Evolutionary conservation across 2,329 filamentous ascomycete genomes (phyloP).

Genomic region (Ceratocystis cubensis): DNA sequence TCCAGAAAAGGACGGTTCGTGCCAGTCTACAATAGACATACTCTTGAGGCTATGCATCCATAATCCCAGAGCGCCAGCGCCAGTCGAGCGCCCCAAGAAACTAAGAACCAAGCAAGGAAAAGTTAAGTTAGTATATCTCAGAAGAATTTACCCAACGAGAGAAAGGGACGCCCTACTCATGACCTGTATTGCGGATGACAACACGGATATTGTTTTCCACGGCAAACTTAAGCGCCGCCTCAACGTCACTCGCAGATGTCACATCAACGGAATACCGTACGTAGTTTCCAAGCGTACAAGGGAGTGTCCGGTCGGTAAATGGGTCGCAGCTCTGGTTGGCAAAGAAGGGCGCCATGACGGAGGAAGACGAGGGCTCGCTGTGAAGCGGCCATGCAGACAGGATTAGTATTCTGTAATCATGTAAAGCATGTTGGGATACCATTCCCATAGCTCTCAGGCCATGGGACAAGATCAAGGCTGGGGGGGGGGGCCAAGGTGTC

Average conservation of each 20-base stretch:
- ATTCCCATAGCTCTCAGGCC: too few relatives aligned
- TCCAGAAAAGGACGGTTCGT: conserved; percentile 29
- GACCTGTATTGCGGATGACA: conserved; percentile 29
- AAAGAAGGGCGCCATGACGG: conserved; percentile 31
- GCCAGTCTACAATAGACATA: conserved; percentile 25
- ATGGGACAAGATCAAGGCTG: too few relatives aligned
- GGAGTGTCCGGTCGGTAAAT: conserved; percentile 29
- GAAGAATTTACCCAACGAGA: neutral
- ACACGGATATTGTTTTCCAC: conserved; percentile 30
- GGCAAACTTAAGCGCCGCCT: conserved; percentile 30
- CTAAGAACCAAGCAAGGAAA: conserved; percentile 11
- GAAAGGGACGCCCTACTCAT: conserved; percentile 27
- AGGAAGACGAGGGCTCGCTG: conserved; percentile 31
- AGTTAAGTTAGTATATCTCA: conserved; percentile 26
- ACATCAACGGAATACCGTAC: conserved; percentile 32
- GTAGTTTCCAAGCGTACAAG: conserved; percentile 35
- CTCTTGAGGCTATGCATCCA: conserved; percentile 33
- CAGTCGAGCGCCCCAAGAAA: conserved; percentile 30
- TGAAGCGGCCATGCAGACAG: neutral
- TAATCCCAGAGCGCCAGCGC: conserved; percentile 29
- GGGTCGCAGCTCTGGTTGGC: conserved; percentile 31
- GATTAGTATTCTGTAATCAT: too few relatives aligned
- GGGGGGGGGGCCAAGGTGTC: too few relatives aligned
- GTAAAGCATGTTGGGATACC: too few relatives aligned
- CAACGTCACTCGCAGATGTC: conserved; percentile 26